phyloP scores from a whole-genome alignment of 2,329 filamentous ascomycete genomes.

The Alternaria sp. region DNA sequence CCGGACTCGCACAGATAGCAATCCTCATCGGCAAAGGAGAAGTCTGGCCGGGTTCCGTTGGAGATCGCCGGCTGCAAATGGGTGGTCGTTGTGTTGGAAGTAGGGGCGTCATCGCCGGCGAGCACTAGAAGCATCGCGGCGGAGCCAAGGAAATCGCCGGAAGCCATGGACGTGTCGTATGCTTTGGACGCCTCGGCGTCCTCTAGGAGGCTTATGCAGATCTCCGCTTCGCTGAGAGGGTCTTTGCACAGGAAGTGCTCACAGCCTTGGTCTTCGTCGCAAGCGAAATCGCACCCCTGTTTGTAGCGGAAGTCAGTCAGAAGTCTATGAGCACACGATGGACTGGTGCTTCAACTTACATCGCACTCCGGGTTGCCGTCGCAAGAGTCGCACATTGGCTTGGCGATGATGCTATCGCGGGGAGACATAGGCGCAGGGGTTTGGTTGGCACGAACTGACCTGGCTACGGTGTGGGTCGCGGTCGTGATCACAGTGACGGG shows the following conservation, averaged over 20 bases:
- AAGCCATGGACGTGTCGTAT: neutral
- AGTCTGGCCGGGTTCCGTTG: neutral
- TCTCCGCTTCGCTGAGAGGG: neutral
- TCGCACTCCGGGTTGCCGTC: neutral
- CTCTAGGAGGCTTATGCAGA: neutral
- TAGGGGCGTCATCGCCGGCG: neutral
- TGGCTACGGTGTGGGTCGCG: neutral
- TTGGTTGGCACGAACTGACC: neutral
- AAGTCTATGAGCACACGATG: neutral
- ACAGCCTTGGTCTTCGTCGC: neutral
- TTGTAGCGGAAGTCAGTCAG: neutral
- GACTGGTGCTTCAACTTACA: neutral
- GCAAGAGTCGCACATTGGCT: neutral
- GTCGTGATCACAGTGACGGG: neutral
- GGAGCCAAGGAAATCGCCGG: neutral
- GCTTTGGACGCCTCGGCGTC: neutral
- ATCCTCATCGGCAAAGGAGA: constrained; percentile 2
- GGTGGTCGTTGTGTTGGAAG: neutral
- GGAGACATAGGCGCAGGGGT: neutral
- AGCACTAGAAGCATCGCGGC: neutral
- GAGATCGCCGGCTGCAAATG: neutral
- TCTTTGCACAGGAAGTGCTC: neutral
- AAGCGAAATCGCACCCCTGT: neutral
- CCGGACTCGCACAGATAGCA: neutral
- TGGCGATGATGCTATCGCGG: neutral